A percentile compares a stretch with the other conserved stretches of the same genome.
These are phyloP conservation scores for Sugiyamaella marilandica DNA, from an alignment of 805 yeast genomes.

Conservation along the genomic window DNA sequence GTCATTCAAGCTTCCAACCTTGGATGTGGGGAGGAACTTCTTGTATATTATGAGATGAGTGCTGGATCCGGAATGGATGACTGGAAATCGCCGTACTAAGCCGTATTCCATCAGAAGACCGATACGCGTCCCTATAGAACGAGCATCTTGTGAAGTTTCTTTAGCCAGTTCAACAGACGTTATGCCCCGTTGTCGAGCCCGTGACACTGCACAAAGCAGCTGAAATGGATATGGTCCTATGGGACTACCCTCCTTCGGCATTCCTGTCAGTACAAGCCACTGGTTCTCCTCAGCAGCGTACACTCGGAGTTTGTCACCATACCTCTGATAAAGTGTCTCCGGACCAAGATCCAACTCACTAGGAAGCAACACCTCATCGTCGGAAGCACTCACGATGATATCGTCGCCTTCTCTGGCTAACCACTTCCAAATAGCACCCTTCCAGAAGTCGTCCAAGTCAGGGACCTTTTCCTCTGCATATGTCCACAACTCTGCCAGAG, in stretches of 20 bases:
- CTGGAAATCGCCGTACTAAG: slow-evolving; percentile 33
- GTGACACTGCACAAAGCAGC: slow-evolving; percentile 35
- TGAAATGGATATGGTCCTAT: slow-evolving; percentile 36
- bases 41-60: slow-evolving; percentile 31
- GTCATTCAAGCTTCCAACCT: background rate
- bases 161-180: slow-evolving; percentile 34
- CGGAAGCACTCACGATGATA: slow-evolving; percentile 19
- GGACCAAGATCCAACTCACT: slow-evolving; percentile 14
- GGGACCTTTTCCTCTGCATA: slow-evolving; percentile 19
- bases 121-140: slow-evolving; percentile 36
- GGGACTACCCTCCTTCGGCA: slow-evolving; percentile 26
- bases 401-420: slow-evolving; percentile 17
- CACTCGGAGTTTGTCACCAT: slow-evolving; percentile 14
- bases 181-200: slow-evolving; percentile 37
- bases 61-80: slow-evolving; percentile 29
- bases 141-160: slow-evolving; percentile 37
- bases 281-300: slow-evolving; percentile 32
- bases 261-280: slow-evolving; percentile 35
- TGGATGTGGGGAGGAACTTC: slow-evolving; percentile 27
- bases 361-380: slow-evolving; percentile 4
- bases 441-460: slow-evolving; percentile 22
- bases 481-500: slow-evolving; percentile 27
- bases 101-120: slow-evolving; percentile 30
- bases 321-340: slow-evolving; percentile 10
- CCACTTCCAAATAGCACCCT: slow-evolving; percentile 28